Evolutionary conservation across 2,329 filamentous ascomycete species (phyloP), one percentile per base, ranked within the genome.

Genomic region (Neopestalotiopsis rosae): DNA sequence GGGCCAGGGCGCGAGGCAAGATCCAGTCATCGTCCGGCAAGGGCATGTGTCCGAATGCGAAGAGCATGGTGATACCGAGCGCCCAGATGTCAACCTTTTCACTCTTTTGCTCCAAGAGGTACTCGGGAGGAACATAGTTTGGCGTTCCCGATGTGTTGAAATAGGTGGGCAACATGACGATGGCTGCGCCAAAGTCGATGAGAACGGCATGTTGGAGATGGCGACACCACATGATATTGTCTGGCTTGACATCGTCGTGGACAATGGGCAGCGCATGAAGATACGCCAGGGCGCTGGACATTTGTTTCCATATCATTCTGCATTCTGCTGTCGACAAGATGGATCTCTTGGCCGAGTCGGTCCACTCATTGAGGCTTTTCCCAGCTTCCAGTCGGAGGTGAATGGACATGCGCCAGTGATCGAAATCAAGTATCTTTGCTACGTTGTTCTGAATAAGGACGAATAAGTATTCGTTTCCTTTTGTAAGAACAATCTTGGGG

Each of bases 201-300:
- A 66, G 45, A 10, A 66, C 63, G 32, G 20, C 14, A 24, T 28
- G 10, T 40, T 66, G 42, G 14, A 34, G 12, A 2, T 56, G 24
- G 49, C 63, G 14, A 12, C 42, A 66, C 63, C 63, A 66, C 63
- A 66, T 66, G 45, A 66, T 66, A 34, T 66, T 66, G 49, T 66
- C 63, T 38, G 63, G 63, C 63, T 66, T 66, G 13, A 66, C 63
- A 38, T 66, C 63, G 24, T 66, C 63, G 20, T 66, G 63, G 45
- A 66, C 57, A 17, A 66, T 66, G 49, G 45, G 34, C 34, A n/a
- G 9, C 10, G 42, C 20, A 58, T 66, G 63, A 14, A 66, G 49
- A 28, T 66, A 57, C 4, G 63, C 28, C 14, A 66, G 30, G 13
- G 45, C 63, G 42, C 49, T 57, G 9, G 63, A 45, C 45, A 66